phyloP scores from a whole-genome alignment of 2,329 filamentous ascomycete species.

The Ceratocystis albifundus region DNA sequence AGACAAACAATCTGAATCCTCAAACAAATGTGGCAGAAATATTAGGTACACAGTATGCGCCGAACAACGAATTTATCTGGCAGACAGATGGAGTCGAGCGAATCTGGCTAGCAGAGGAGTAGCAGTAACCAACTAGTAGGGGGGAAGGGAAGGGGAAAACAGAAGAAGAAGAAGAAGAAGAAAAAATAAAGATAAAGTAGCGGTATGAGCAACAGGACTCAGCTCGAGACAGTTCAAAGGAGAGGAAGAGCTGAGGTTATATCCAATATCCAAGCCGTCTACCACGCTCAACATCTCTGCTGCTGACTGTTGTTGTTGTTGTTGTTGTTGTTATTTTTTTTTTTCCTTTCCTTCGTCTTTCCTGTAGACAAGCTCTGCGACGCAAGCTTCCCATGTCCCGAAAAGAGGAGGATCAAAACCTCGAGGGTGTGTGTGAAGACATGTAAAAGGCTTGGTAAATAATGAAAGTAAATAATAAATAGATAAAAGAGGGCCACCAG shows the following conservation, averaged over 20 bases:
- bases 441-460: background rate
- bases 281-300: background rate
- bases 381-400: constrained; percentile 7
- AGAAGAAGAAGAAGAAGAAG: too few relatives aligned
- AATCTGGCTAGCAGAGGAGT: too few relatives aligned
- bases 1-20: constrained; percentile 12
- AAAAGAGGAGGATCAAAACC: constrained; percentile 1
- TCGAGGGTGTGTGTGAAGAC: background rate
- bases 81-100: background rate
- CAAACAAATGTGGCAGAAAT: constrained; percentile 1
- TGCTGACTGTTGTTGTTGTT: background rate
- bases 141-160: too few relatives aligned
- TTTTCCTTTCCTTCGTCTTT: background rate
- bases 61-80: background rate
- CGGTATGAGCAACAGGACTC: too few relatives aligned
- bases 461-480: background rate
- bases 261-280: background rate
- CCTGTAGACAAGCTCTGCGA: background rate
- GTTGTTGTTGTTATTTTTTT: too few relatives aligned
- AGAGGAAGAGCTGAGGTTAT: constrained; percentile 1
- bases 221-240: background rate
- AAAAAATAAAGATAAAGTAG: background rate
- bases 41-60: background rate
- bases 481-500: background rate
- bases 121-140: background rate